Evolutionary conservation across 257 asterid genomes (phyloP).

Genomic region (Solanum medicagineum): DNA sequence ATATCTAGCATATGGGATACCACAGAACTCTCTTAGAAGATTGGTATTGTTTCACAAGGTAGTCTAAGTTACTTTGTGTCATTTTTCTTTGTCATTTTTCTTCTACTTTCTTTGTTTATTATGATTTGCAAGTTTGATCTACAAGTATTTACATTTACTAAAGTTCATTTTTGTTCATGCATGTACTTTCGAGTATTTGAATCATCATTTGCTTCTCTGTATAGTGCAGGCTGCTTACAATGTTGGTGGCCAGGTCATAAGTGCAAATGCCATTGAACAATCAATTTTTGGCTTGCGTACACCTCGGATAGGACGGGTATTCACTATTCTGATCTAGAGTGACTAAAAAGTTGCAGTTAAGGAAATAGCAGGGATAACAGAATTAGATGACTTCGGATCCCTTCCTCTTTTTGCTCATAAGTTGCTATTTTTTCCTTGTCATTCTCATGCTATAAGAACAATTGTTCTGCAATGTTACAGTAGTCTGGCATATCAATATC

Average conservation of each 20-base stretch:
- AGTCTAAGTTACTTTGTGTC: constrained; percentile 8
- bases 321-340: background rate
- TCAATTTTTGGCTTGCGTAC: constrained; percentile 41
- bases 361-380: background rate
- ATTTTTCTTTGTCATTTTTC: background rate
- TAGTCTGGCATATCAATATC: background rate
- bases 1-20: constrained; percentile 46
- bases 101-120: background rate
- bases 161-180: background rate
- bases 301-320: constrained; percentile 47
- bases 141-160: no score
- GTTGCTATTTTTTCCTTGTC: background rate
- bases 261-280: constrained; percentile 48
- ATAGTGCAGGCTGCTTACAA: constrained; percentile 55
- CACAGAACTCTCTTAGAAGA: constrained; percentile 60
- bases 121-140: no score
- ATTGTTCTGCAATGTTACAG: background rate
- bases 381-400: background rate
- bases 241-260: constrained; percentile 37
- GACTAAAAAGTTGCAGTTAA: background rate
- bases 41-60: constrained; percentile 65
- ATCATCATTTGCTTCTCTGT: constrained; percentile 9
- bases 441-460: background rate
- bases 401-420: background rate
- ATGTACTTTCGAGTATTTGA: background rate